Base-by-base conservation (phyloP, 2,329 filamentous ascomycete species). In the Neobulgaria alba region DNA sequence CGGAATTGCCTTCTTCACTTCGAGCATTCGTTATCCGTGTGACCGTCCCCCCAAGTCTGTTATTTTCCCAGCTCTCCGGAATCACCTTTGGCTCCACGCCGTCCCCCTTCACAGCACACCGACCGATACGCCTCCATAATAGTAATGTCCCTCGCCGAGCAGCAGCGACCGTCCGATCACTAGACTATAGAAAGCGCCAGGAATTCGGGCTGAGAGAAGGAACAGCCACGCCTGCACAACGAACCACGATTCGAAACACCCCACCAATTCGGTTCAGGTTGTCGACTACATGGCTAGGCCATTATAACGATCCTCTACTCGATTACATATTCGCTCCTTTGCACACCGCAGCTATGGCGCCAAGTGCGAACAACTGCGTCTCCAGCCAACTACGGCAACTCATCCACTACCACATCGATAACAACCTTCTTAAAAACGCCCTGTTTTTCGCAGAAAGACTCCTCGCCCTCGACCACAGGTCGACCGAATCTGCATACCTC, bases 381-480 rank as follows among this genome's bases (percentile, higher is more conserved):
- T 46, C 50, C 37, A 52, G 38, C 37, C 58, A 60, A 47, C 56
- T 82, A 43, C 70, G 72, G 56, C 76, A 81, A 61, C 64, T 73
- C 43, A 67, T 82, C 42, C 66, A 79, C 56, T 80, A 82, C 58
- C 77, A 82, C 54, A 79, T 98, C 61, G 92, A 98, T 69, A 94
- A 95, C 60, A 82, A 88, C 57, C 78, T 89, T 29, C 73, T 84
- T 58, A 80, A 89, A 41, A 96, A 94, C 60, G 92, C 92, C 42
- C 79, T 95, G 31, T 98, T 98, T 66, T 86, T 95, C 47, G 85
- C 92, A 45, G 86, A 90, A 57, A 79, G 92, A 50, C 75, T 95
- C 15, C 74, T 79, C 47, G 89, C 87, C 37, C 85, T 90, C 54
- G 90, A 96, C 55, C 77, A 83, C 17, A 79, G 84, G 55, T 85